Evolutionary conservation across 2,329 filamentous ascomycete species (phyloP), one percentile per base, ranked within the genome.

Genomic region (Chaetomiaceae sp.): DNA sequence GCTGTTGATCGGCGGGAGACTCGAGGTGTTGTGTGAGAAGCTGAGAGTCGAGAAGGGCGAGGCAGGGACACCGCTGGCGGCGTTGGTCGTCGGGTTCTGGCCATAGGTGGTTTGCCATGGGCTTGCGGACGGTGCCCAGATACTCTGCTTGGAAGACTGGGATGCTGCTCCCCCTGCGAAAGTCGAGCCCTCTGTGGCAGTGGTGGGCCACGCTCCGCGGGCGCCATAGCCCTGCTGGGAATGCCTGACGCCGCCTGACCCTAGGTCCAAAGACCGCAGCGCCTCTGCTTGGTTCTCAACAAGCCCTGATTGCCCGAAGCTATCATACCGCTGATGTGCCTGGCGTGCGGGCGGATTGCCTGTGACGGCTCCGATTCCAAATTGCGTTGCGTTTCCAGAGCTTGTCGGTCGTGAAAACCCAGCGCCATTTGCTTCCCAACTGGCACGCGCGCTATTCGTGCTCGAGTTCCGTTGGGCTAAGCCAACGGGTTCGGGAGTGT

Each of bases 1-100:
- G 50, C 66, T 67, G 48, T 70, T 66, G 29, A 69, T 65, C 2
- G 59, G 61, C 6, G 68, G 66, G 27, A 69, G 53, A 44, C 63
- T 66, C 13, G 67, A 68, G 9, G 54, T 53, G 16, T 51, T 55
- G 11, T 53, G 53, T 8, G 59, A 57, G 23, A 65, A 66, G n/a
- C 64, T 63, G 48, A 64, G 58, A 11, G 61, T 63, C 16, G 65
- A 65, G 18, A 64, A 61, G 20, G 56, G 50, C 3, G 55, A 55
- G 37, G 52, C 50, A 14, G 57, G 40, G 5, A 33, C 43, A 18
- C 45, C 37, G 20, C 16, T 34, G 30, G 29, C 14, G 36, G 33
- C n/a, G n/a, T n/a, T 16, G 40, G 32, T 47, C 33, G 38, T 30
- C 18, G 20, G 33, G 13, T 46, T 25, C 18, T 50, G 47, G 23